Conservation (phyloP, 148 eudicot genomes). For the Suaeda aralocaspica region DNA sequence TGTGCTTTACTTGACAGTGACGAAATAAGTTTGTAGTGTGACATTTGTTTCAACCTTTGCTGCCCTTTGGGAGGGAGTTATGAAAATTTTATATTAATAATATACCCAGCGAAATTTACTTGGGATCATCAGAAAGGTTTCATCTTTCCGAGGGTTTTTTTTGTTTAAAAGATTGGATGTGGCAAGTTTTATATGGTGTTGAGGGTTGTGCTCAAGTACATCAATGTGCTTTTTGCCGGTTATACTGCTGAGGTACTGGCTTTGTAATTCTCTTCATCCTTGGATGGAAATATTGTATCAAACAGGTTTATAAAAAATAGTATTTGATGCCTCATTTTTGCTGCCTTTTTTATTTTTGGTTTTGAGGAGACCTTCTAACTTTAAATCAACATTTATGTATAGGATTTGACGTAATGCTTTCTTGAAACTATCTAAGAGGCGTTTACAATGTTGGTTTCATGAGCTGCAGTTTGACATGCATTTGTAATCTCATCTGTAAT, state of each 20-base stretch:
- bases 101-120: conserved; percentile 4
- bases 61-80: conserved; percentile 21
- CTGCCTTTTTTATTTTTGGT: neutral
- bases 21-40: conserved; percentile 38
- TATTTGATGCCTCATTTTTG: conserved; percentile 7
- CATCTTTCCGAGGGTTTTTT: conserved; percentile 4
- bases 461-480: too few species aligned
- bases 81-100: conserved; percentile 18
- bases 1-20: conserved; percentile 33
- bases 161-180: neutral
- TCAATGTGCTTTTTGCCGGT: conserved; percentile 2
- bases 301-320: neutral
- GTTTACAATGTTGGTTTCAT: too few species aligned
- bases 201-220: conserved; percentile 11
- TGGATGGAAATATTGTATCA: conserved; percentile 1
- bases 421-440: too few species aligned
- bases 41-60: conserved; percentile 24
- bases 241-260: conserved; percentile 3
- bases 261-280: conserved; percentile 12
- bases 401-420: too few species aligned
- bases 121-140: conserved; percentile 10
- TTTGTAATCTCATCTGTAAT: too few species aligned
- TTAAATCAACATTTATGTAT: neutral
- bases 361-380: neutral
- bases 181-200: conserved; percentile 8